Percentiles rank a stretch among this genome's conserved stretches.
phyloP scores from a whole-genome alignment of 1,139 yeast genomes.

The Saccharomyces hybrid region DNA sequence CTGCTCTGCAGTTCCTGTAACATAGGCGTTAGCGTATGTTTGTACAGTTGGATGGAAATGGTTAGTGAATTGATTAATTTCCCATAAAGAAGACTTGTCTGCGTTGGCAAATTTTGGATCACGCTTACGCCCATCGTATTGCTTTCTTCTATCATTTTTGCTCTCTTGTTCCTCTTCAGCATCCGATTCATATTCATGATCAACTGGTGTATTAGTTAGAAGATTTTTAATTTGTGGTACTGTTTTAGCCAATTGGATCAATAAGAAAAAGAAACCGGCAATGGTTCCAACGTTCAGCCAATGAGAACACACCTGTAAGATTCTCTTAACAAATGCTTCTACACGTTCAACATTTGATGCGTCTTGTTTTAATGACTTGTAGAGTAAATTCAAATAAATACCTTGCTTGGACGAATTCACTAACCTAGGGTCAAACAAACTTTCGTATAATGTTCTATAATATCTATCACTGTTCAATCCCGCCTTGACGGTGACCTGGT shows the following conservation, averaged over 20 bases:
- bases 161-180: conserved; percentile 30
- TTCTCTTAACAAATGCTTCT: conserved; percentile 85
- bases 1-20: conserved; percentile 40
- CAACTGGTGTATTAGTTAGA: conserved; percentile 38
- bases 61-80: conserved; percentile 56
- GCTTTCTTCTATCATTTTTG: conserved; percentile 17
- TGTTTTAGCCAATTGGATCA: conserved; percentile 55
- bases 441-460: conserved; percentile 83
- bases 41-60: conserved; percentile 93
- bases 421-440: conserved; percentile 77
- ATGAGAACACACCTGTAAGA: conserved; percentile 72
- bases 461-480: conserved; percentile 62
- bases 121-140: conserved; percentile 82
- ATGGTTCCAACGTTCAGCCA: conserved; percentile 88
- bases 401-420: conserved; percentile 82
- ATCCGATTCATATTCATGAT: conserved; percentile 31
- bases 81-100: conserved; percentile 78
- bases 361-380: conserved; percentile 76
- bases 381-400: conserved; percentile 76
- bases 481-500: conserved; percentile 62
- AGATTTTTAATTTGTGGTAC: conserved; percentile 47
- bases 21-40: conserved; percentile 63
- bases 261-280: conserved; percentile 78
- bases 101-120: conserved; percentile 89
- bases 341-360: conserved; percentile 52